Evolutionary conservation across 306 rosid species (phyloP), one percentile per base, ranked within the genome.

Genomic region (Fagus sylvatica): DNA sequence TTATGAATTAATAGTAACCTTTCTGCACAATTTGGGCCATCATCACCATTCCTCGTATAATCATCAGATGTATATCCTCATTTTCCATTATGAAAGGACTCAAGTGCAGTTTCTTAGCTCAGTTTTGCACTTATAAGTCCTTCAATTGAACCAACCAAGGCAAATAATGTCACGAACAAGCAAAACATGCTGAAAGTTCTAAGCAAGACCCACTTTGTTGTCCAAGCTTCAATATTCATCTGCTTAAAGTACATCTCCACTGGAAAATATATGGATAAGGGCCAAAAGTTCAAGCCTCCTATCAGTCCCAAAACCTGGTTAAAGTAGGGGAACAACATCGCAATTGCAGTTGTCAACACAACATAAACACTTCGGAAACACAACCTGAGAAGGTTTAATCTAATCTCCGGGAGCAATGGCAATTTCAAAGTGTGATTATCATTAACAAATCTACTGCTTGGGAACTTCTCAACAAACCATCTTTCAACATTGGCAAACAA

Each of bases 241-340:
- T 79, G 89, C 78, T 81, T 86, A 77, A 90, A 36, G 85, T 90
- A 88, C 94, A 88, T 90, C 82, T 90, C 90, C 71, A 90, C 90
- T 1, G 94, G 94, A 57, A 88, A 90, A 80, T 90, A 84, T 72
- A 90, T 84, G 40, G 85, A 76, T 59, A 90, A 72, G 34, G 94
- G 94, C 88, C 91, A 90, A 36, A 76, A 90, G 71, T 72, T 86
- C 77, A 90, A 56, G 74, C 89, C 90, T 15, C 92, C 94, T 28
- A 88, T 65, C 78, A 88, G 89, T 72, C 94, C 94, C 76, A 90
- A 76, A 39, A 90, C 68, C 82, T 88, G 94, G 73, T 90, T 90
- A 90, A 90, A 90, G 83, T 90, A 90, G 53, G 94, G 94, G 69
- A 90, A 90, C 33, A 75, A n/a, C 84, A 90, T 71, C 2, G 90